Evolutionary conservation across 139 green algal species (phyloP), one percentile per base, ranked within the genome.

Genomic region (Choricystis sp.): DNA sequence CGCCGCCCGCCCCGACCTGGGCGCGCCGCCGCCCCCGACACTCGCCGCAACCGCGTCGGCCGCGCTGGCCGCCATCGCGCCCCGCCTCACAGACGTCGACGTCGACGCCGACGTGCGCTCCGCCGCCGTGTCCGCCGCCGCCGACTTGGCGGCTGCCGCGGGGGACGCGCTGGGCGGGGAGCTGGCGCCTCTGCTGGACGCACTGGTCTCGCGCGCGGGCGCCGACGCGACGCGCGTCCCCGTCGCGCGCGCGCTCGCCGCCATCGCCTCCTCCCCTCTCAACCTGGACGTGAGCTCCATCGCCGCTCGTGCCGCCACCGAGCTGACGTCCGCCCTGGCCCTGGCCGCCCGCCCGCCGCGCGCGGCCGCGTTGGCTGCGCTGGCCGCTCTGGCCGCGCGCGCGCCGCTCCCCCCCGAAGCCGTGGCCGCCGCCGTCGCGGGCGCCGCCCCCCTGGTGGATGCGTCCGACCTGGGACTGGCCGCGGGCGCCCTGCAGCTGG

Each of bases 401-500:
- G 9, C 40, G 9, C 9, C 40, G 9, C 16, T 52, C 9, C 9
- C 40, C 9, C 40, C 40, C 25, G 56, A 9, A 5, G 56, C 25
- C 5, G 56, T 19, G 56, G 56, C 56, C 14, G 26, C 56, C 24
- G 56, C 56, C 19, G 40, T 16, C 16, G 40, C 9, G 16, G 40
- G 9, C 40, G 40, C 40, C 40, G 40, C 40, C 40, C 40, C 40
- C 9, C 72, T 88, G 9, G 31, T 88, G 3, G 57, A n/a, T 0
- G 81, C 85, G 62, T 60, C 57, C 9, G 83, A 94, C 72, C 74
- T 89, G 57, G 62, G 79, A 3, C 64, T 94, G 26, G 74, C 85
- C 0, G 71, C 80, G 9, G 57, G 74, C 20, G 72, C 75, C 22
- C 69, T 66, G 61, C 28, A 57, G 28, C 30, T 66, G 1, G 61